Evolutionary conservation across 2,329 filamentous ascomycete genomes (phyloP).

Genomic region (Fusarium sp.): DNA sequence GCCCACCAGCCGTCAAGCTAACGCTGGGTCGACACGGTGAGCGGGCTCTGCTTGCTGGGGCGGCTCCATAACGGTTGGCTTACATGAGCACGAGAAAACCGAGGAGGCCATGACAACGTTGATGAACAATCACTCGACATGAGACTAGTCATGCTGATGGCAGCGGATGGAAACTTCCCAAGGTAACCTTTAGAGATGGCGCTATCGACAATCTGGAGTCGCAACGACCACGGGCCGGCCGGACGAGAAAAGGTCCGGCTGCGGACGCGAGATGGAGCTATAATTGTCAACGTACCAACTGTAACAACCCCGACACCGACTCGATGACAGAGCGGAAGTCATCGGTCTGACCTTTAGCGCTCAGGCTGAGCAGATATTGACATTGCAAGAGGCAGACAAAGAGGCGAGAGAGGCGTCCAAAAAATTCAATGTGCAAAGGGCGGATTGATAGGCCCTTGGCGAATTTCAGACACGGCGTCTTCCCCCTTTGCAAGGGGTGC

Average conservation of each 20-base stretch:
- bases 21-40: slow-evolving; percentile 32
- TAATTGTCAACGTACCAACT: neutral
- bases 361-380: neutral
- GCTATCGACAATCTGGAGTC: slow-evolving; percentile 23
- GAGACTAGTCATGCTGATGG: slow-evolving; percentile 19
- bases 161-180: slow-evolving; percentile 16
- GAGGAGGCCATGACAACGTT: slow-evolving; percentile 3
- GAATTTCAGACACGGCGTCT: slow-evolving; percentile 30
- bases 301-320: neutral
- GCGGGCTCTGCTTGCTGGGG: neutral
- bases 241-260: slow-evolving; percentile 16
- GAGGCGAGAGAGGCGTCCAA: slow-evolving; percentile 9
- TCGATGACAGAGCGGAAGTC: slow-evolving; percentile 3
- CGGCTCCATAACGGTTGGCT: slow-evolving; percentile 11
- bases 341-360: neutral
- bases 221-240: slow-evolving; percentile 24
- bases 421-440: slow-evolving; percentile 4
- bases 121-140: slow-evolving; percentile 7
- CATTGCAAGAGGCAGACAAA: neutral
- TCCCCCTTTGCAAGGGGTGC: slow-evolving; percentile 39
- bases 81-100: slow-evolving; percentile 23
- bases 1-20: slow-evolving; percentile 25
- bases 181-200: slow-evolving; percentile 5
- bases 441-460: slow-evolving; percentile 28
- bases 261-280: slow-evolving; percentile 24